Percentiles rank a stretch among this genome's conserved stretches.
Evolutionary conservation across 2,329 filamentous ascomycete genomes (phyloP).

Genomic region (Penicillium verrucosum): DNA sequence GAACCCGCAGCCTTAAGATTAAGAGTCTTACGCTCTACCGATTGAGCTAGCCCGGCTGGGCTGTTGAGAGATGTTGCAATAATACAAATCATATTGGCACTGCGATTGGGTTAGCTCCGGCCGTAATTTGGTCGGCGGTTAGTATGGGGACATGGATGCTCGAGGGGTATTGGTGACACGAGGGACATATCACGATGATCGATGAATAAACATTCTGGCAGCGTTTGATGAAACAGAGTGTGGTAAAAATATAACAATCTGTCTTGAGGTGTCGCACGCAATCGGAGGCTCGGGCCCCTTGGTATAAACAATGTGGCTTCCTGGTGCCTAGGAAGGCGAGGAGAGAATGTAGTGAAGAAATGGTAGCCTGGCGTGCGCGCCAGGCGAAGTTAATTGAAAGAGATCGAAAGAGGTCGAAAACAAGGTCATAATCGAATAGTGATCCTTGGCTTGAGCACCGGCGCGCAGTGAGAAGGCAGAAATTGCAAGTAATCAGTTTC

Average conservation of each 20-base stretch:
- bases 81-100: slow-evolving; percentile 9
- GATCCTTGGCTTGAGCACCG: background rate
- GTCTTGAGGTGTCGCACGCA: background rate
- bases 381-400: background rate
- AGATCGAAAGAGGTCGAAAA: background rate
- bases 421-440: background rate
- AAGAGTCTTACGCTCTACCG: slow-evolving; percentile 51
- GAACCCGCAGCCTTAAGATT: slow-evolving; percentile 46
- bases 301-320: background rate
- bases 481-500: background rate
- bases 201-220: background rate
- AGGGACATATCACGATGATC: too few relatives aligned
- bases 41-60: slow-evolving; percentile 48
- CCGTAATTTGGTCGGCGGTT: background rate
- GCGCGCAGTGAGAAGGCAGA: background rate
- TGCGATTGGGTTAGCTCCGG: slow-evolving; percentile 32
- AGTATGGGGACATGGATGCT: background rate
- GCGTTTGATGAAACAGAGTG: background rate
- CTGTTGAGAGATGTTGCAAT: slow-evolving; percentile 33
- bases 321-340: slow-evolving; percentile 9
- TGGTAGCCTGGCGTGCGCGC: slow-evolving; percentile 1
- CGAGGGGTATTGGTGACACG: background rate
- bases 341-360: background rate
- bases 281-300: background rate
- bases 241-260: background rate